A percentile compares a stretch with the other conserved stretches of the same genome.
Evolutionary conservation across 2,329 filamentous ascomycete genomes (phyloP).

Genomic region (Penicillium sclerotigenum): DNA sequence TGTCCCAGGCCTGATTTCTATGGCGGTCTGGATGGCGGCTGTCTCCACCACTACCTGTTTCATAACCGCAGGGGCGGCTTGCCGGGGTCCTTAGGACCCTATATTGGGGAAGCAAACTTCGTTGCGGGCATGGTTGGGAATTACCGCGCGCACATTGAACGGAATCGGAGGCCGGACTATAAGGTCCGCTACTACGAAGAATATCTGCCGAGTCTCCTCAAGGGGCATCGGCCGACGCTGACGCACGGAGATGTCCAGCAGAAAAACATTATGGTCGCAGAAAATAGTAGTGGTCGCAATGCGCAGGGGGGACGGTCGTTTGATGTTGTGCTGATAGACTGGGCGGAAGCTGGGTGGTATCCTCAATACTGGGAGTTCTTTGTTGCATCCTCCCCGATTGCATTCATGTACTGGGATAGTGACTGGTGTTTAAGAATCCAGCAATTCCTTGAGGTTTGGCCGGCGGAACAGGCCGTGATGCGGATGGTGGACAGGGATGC

Average conservation of each 20-base stretch:
- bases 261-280: constrained; percentile 27
- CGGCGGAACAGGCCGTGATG: constrained; percentile 29
- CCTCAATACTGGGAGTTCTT: constrained; percentile 31
- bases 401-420: constrained; percentile 23
- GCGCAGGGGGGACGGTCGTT: constrained; percentile 28
- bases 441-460: constrained; percentile 29
- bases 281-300: constrained; percentile 17
- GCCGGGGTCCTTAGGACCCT: constrained; percentile 24
- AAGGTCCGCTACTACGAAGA: constrained; percentile 30
- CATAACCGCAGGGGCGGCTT: constrained; percentile 17
- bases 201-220: constrained; percentile 23
- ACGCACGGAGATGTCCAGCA: constrained; percentile 33
- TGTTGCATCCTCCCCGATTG: constrained; percentile 20
- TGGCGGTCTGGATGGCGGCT: constrained; percentile 24
- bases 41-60: constrained; percentile 28
- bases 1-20: constrained; percentile 29
- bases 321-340: constrained; percentile 30
- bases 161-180: constrained; percentile 23
- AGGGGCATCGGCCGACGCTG: constrained; percentile 29
- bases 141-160: constrained; percentile 21
- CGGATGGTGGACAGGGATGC: constrained; percentile 29
- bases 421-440: constrained; percentile 31
- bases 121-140: constrained; percentile 26
- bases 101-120: constrained; percentile 24
- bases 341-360: constrained; percentile 29